Base-by-base conservation (phyloP, 768 basidiomycete species). In the Kwoniella dendrophila region DNA sequence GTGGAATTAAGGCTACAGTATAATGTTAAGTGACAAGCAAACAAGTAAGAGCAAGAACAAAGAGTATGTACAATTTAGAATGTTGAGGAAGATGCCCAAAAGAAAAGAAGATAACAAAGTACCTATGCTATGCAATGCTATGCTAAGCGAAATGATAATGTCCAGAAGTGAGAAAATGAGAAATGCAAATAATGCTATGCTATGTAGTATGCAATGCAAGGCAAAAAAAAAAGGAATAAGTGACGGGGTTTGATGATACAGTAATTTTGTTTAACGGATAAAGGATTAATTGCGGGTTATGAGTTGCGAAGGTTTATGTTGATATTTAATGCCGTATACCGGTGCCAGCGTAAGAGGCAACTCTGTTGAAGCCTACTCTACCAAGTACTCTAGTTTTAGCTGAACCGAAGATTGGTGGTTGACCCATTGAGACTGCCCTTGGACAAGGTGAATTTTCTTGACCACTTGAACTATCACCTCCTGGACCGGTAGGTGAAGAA, bases 371-470 rank as follows among this genome's bases (percentile, higher is more conserved):
- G 1, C 64, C 68, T 8, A 50, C 29, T 47, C 73, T 45, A 14
- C 71, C 72, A 14, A 72, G 32, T 11, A 63, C 62, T 14, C 70
- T 47, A 6, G 68, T 59, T 47, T 71, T 74, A 24, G 70, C 71
- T n/a, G 71, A 71, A 22, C 75, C 75, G 54, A 76, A 76, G 40
- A 76, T 76, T 3, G 72, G 70, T 10, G 64, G 58, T 45, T 62
- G 49, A 38, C 43, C 50, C 62, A 63, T 65, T 20, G 66, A 68
- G 32, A 54, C 64, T 4, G 69, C 62, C 36, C 76, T 87, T 2
- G 90, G 90, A 80, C 92, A 95, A 4, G 92, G 92, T 70, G 90
- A 92, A 70, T 90, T 90, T 14, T 89, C 90, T 44, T 40, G 43
- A 36, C 34, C 54, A 32, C 87, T 86, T 34, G 82, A 80, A 8